These are phyloP conservation scores for Phytophthora europaea DNA, from an alignment of 352 stramenopile species.

Conservation along the genomic window DNA sequence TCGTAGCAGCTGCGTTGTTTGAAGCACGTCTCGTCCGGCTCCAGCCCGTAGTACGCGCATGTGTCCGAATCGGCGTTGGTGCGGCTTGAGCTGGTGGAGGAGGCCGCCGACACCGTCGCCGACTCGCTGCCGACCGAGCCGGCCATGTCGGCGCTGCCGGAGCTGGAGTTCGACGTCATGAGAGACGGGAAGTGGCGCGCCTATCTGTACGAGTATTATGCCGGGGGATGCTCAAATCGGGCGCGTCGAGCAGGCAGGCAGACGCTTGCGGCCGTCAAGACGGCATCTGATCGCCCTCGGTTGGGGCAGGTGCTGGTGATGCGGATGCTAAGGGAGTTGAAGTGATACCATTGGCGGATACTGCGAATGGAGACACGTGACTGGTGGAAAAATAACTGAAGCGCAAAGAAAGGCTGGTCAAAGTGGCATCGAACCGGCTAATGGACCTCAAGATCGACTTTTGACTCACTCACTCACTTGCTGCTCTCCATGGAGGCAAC, in stretches of 20 bases:
- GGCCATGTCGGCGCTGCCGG: background rate
- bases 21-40: constrained; percentile 43
- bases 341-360: constrained; percentile 27
- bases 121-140: constrained; percentile 1
- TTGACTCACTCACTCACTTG: background rate
- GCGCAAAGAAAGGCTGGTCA: background rate
- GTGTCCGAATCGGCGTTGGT: constrained; percentile 36
- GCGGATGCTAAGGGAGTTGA: constrained; percentile 13
- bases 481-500: background rate
- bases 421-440: constrained; percentile 7
- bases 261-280: constrained; percentile 2
- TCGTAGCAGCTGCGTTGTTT: constrained; percentile 65
- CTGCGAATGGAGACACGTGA: background rate
- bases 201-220: background rate
- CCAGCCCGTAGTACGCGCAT: constrained; percentile 60
- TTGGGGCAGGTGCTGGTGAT: constrained; percentile 5
- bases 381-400: constrained; percentile 21
- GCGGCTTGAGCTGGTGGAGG: constrained; percentile 18
- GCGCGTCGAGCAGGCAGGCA: background rate
- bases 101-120: background rate
- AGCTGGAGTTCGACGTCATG: constrained; percentile 25
- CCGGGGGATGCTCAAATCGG: constrained; percentile 12
- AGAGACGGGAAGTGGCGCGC: background rate
- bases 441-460: background rate
- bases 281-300: constrained; percentile 32